Evolutionary conservation across 2,329 filamentous ascomycete species (phyloP).

Genomic region (Taxawa tesnikishii): DNA sequence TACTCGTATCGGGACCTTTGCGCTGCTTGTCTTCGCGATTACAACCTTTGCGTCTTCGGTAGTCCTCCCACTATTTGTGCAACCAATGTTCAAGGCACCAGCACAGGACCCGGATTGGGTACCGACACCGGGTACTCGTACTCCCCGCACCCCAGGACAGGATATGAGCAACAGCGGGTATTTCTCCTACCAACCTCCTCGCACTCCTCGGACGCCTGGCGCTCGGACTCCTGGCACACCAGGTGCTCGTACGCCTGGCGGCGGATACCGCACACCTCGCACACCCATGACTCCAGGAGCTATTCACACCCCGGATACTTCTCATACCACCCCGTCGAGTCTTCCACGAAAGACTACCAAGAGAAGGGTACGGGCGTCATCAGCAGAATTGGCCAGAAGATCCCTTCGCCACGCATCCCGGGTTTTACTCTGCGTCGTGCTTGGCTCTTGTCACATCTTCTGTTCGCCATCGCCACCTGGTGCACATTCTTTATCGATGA

Average conservation of each 20-base stretch:
- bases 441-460: constrained; percentile 75
- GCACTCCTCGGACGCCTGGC: too few species aligned
- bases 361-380: too few species aligned
- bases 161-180: constrained; percentile 12
- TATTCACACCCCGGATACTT: too few species aligned
- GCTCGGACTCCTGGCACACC: constrained; percentile 4
- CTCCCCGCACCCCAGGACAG: constrained; percentile 18
- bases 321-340: too few species aligned
- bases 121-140: constrained; percentile 21
- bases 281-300: too few species aligned
- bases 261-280: too few species aligned
- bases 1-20: constrained; percentile 79
- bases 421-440: constrained; percentile 77
- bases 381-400: constrained; percentile 13
- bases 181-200: constrained; percentile 13
- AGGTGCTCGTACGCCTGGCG: too few species aligned
- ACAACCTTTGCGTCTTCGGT: constrained; percentile 74
- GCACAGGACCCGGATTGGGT: constrained; percentile 22
- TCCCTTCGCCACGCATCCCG: constrained; percentile 51
- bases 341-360: too few species aligned
- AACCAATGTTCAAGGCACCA: constrained; percentile 56
- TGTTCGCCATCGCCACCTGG: constrained; percentile 73
- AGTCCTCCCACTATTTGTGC: constrained; percentile 72
- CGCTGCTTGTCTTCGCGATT: constrained; percentile 76
- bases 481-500: constrained; percentile 67